Evolutionary conservation across 2,329 filamentous ascomycete genomes (phyloP).

Genomic region (Podosphaera xanthii): DNA sequence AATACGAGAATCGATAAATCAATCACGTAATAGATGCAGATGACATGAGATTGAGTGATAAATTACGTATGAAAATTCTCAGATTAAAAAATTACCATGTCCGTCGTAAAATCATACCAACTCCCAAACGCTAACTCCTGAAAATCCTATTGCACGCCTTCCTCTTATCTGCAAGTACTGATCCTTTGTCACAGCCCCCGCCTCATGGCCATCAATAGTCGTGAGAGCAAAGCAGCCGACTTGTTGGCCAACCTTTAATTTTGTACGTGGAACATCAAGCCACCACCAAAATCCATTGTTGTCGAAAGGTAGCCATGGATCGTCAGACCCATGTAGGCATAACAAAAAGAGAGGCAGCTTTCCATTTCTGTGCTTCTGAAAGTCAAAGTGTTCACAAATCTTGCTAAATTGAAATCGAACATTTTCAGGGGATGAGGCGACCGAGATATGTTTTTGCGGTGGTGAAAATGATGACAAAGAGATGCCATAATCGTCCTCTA

Average conservation of each 20-base stretch:
- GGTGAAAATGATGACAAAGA: slow-evolving; percentile 39
- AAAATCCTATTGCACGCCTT: not conserved
- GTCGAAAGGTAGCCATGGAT: not conserved
- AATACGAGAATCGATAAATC: no score
- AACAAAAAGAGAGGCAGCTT: not conserved
- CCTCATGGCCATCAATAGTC: not conserved
- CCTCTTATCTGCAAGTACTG: not conserved
- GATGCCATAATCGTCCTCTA: slow-evolving; percentile 26
- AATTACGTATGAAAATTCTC: no score
- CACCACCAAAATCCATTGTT: not conserved
- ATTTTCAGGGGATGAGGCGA: slow-evolving; percentile 28
- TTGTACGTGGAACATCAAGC: not conserved
- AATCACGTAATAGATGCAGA: no score
- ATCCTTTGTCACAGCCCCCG: not conserved
- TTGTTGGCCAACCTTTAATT: not conserved
- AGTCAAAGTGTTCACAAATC: slow-evolving; percentile 34
- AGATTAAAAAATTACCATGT: no score
- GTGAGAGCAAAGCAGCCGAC: not conserved
- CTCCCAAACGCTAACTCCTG: not conserved
- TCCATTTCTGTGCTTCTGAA: not conserved
- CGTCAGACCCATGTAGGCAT: not conserved
- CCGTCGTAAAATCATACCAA: not conserved
- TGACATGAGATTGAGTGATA: no score
- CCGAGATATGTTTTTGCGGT: slow-evolving; percentile 31
- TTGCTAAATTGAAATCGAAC: slow-evolving; percentile 65